Conservation (phyloP, 768 basidiomycete genomes). For the Amanita exitialis region DNA sequence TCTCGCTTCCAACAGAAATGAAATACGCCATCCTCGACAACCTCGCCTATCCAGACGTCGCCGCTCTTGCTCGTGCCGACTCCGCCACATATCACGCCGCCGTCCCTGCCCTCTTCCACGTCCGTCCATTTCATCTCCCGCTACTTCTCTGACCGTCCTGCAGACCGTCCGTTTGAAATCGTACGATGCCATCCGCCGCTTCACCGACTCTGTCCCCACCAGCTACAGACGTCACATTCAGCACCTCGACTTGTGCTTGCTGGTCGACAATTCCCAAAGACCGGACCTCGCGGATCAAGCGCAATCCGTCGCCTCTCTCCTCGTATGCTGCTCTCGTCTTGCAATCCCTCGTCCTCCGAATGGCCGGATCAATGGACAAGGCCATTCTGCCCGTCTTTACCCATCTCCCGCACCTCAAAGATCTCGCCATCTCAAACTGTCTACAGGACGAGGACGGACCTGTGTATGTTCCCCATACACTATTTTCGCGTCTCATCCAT, state of each 20-base stretch:
- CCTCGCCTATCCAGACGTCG: constrained; percentile 34
- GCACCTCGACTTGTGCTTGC: constrained; percentile 39
- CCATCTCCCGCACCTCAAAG: constrained; percentile 28
- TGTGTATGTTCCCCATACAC: constrained; percentile 26
- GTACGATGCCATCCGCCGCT: constrained; percentile 36
- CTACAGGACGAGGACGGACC: constrained; percentile 29
- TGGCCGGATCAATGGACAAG: constrained; percentile 40
- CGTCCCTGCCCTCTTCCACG: constrained; percentile 51
- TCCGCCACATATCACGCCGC: constrained; percentile 41
- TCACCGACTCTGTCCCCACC: constrained; percentile 47
- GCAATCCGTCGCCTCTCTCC: constrained; percentile 39
- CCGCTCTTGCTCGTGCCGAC: constrained; percentile 39
- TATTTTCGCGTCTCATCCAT: constrained; percentile 8
- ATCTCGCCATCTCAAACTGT: constrained; percentile 38
- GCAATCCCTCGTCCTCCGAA: constrained; percentile 33
- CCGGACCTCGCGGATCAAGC: constrained; percentile 19
- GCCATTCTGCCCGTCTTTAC: constrained; percentile 39
- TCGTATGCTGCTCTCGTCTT: constrained; percentile 39
- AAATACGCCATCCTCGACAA: constrained; percentile 45
- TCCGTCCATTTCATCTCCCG: constrained; percentile 16
- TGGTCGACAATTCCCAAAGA: constrained; percentile 5
- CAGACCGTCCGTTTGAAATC: constrained; percentile 41
- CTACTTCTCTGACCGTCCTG: constrained; percentile 10
- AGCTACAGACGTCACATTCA: constrained; percentile 41
- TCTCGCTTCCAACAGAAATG: constrained; percentile 55